Evolutionary conservation across 140 eudicot species (phyloP).

Genomic region (Cichorium intybus): DNA sequence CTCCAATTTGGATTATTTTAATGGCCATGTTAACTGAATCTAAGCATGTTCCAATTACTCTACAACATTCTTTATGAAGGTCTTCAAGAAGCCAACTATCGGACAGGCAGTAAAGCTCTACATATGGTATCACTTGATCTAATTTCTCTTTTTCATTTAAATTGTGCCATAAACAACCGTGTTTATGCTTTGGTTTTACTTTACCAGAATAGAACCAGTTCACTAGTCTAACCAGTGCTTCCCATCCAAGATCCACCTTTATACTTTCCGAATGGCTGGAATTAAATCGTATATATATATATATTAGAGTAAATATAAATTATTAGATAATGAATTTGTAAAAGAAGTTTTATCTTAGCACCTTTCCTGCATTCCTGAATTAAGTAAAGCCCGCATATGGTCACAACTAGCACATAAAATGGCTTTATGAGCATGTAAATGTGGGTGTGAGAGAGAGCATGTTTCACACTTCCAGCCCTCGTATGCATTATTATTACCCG

Average conservation of each 20-base stretch:
- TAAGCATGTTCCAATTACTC: constrained; percentile 44
- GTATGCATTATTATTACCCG: constrained; percentile 26
- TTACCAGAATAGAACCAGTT: constrained; percentile 64
- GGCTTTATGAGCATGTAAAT: constrained; percentile 75
- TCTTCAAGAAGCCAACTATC: constrained; percentile 76
- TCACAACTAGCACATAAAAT: constrained; percentile 65
- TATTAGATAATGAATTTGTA: background rate
- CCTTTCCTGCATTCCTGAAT: constrained; percentile 97
- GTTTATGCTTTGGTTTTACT: constrained; percentile 48
- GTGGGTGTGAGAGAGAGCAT: constrained; percentile 59
- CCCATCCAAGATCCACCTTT: constrained; percentile 71
- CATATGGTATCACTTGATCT: constrained; percentile 47
- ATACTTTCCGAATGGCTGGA: constrained; percentile 61
- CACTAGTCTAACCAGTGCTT: constrained; percentile 61
- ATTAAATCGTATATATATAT: background rate
- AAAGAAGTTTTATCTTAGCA: constrained; percentile 19
- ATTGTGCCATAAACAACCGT: constrained; percentile 77
- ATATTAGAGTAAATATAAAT: background rate
- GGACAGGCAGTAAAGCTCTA: constrained; percentile 82
- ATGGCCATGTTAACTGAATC: constrained; percentile 55
- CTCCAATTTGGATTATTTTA: constrained; percentile 59
- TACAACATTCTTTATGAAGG: constrained; percentile 50
- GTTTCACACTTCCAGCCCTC: constrained; percentile 50
- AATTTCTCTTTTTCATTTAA: constrained; percentile 49
- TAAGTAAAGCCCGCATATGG: constrained; percentile 71